Base-by-base conservation (phyloP, 73 alveolate genomes). In the Paraurostyla sp. region DNA sequence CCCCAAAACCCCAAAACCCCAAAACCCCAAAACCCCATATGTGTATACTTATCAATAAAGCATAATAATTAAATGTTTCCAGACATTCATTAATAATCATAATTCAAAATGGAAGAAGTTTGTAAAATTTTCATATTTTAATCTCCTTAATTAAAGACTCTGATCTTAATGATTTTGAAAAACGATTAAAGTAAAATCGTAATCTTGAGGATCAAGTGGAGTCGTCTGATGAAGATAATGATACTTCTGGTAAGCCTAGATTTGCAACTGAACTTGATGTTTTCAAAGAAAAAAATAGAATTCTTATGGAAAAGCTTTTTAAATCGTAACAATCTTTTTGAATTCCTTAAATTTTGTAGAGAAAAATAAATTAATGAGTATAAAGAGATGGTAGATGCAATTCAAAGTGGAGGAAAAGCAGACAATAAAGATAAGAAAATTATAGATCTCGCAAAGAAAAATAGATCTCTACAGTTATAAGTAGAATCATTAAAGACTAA, bases 371-470 rank as follows among this genome's bases (percentile, higher is more conserved):
- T 80, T 3, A 76, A 88, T 42, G 94, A 88, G 42, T 80, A 41
- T 32, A 88, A 88, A 35, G 91, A 57, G 20, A 78, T 80, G 46
- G 78, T 80, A 11, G 94, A 88, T 0, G 56, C 94, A 11, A 54
- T 88, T 20, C 23, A 65, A 20, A 84, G 42, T 32, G 56, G 86
- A 23, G 80, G 65, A 4, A 46, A 33, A 29, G 68, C 76, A 4
- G 92, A 83, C 50, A n/a, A 48, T 16, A 90, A 90, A 51, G 95
- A 90, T 63, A 90, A 71, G 85, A 90, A 90, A 76, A 60, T 90
- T 1, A 46, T 90, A 25, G 95, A 90, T 29, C 35, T 90, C 0
- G 92, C 95, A 1, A 85, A 84, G 81, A 90, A 90, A 80, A 90
- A 90, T 38, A 45, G 91, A 42, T 85, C 90, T 18, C 59, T 83